Conservation (phyloP, 1,284 basidiomycete genomes). For the Cutaneotrichosporon cyanovorans region DNA sequence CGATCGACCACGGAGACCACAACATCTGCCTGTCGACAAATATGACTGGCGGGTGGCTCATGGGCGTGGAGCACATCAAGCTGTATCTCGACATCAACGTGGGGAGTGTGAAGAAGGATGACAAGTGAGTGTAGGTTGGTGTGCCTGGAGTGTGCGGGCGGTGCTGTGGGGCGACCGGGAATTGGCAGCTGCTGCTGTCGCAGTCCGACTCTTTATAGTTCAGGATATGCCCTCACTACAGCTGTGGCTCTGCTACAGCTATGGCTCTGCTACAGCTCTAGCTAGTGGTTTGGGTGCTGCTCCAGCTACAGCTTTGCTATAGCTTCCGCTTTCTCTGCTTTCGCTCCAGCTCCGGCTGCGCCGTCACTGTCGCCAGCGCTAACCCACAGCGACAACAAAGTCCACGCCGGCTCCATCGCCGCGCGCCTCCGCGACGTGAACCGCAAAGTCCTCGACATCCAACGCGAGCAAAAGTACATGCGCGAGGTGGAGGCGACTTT, state of each 20-base stretch:
- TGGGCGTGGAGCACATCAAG: conserved; percentile 71
- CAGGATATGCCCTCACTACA: too few relatives aligned
- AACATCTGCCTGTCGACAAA: conserved; percentile 90
- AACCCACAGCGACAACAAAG: conserved; percentile 21
- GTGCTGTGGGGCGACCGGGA: too few relatives aligned
- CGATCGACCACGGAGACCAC: conserved; percentile 93
- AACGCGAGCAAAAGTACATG: conserved; percentile 96
- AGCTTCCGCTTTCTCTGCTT: too few relatives aligned
- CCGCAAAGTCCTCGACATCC: conserved; percentile 81
- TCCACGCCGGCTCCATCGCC: conserved; percentile 80
- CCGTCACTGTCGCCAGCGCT: too few relatives aligned
- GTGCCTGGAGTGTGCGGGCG: too few relatives aligned
- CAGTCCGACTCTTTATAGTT: too few relatives aligned
- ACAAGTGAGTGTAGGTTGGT: conserved; percentile 41
- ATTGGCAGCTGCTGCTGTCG: too few relatives aligned
- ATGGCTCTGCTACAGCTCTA: too few relatives aligned
- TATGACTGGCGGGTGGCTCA: conserved; percentile 72
- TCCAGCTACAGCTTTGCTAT: too few relatives aligned
- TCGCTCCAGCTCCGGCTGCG: too few relatives aligned
- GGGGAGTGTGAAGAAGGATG: conserved; percentile 66
- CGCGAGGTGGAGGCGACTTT: conserved; percentile 90
- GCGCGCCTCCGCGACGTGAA: conserved; percentile 85
- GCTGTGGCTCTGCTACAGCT: too few relatives aligned
- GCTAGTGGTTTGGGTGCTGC: too few relatives aligned
- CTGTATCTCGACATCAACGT: conserved; percentile 91